phyloP scores from a whole-genome alignment of 371 early-diverging fungal genomes.

The Dipsacomyces acuminosporus region DNA sequence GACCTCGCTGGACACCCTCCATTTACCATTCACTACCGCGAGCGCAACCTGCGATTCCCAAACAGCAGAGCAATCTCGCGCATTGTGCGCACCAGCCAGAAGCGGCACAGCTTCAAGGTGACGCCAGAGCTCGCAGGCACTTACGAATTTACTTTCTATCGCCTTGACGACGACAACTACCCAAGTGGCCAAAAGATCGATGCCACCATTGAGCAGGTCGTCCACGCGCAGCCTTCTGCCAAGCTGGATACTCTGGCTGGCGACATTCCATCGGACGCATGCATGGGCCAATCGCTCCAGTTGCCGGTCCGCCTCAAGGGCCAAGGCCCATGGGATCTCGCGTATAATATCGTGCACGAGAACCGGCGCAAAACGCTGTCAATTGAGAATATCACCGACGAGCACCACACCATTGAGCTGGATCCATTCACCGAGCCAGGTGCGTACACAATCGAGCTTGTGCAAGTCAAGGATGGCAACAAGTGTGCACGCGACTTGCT shows the following conservation, averaged over 20 bases:
- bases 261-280: slow-evolving; percentile 9
- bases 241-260: slow-evolving; percentile 19
- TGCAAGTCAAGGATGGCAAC: slow-evolving; percentile 37
- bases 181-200: slow-evolving; percentile 39
- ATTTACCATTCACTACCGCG: slow-evolving; percentile 40
- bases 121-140: slow-evolving; percentile 43
- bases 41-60: slow-evolving; percentile 31
- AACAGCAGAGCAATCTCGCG: slow-evolving; percentile 22
- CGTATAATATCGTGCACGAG: slow-evolving; percentile 31
- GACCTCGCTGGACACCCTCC: slow-evolving; percentile 43
- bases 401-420: slow-evolving; percentile 17
- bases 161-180: slow-evolving; percentile 44
- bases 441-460: slow-evolving; percentile 35
- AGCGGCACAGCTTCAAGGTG: slow-evolving; percentile 30
- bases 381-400: slow-evolving; percentile 12
- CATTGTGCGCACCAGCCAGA: slow-evolving; percentile 32
- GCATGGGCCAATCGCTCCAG: slow-evolving; percentile 29
- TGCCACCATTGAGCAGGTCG: slow-evolving; percentile 17
- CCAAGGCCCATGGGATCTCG: slow-evolving; percentile 46
- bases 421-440: slow-evolving; percentile 35
- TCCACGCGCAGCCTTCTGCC: slow-evolving; percentile 48
- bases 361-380: slow-evolving; percentile 13
- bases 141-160: slow-evolving; percentile 44
- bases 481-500: slow-evolving; percentile 37
- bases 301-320: slow-evolving; percentile 39